Percentiles rank a stretch among this genome's conserved stretches.
These are phyloP conservation scores for Trametes meyenii DNA, from an alignment of 768 basidiomycete genomes.

Conservation along the genomic window DNA sequence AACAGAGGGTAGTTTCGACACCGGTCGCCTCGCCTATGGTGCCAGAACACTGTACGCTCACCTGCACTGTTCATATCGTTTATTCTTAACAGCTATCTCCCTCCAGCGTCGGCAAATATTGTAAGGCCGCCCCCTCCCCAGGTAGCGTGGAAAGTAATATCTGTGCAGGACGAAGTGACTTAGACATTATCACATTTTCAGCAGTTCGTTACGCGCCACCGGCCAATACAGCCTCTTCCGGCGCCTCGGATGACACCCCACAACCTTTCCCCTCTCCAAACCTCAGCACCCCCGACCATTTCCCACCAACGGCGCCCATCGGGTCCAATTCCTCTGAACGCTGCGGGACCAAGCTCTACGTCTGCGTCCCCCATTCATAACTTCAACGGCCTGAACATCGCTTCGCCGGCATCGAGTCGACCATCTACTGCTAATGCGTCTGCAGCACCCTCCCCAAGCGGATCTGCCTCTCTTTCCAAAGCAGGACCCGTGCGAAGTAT, in stretches of 20 bases:
- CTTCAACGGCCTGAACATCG: conserved; percentile 12
- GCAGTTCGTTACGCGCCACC: neutral
- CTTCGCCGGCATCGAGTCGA: conserved; percentile 6
- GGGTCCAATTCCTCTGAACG: neutral
- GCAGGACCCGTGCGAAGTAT: neutral
- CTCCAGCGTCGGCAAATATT: neutral
- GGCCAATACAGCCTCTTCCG: neutral
- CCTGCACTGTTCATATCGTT: neutral
- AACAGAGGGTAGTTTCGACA: neutral
- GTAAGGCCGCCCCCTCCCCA: neutral
- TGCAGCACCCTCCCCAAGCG: neutral
- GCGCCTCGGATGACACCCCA: neutral
- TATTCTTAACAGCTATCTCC: neutral
- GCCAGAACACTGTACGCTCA: neutral
- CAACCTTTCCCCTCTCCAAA: conserved; percentile 1
- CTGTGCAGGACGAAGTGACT: neutral
- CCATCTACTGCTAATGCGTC: conserved; percentile 3
- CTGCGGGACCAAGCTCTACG: neutral
- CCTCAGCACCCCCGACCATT: conserved; percentile 7
- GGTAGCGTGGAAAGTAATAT: neutral
- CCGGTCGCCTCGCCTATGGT: neutral
- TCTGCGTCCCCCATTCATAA: conserved; percentile 5
- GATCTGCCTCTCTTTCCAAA: neutral
- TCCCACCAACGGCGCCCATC: conserved; percentile 11
- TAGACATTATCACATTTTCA: neutral